Evolutionary conservation across 441 rosid genomes (phyloP).

Genomic region (Jatropha multifida): DNA sequence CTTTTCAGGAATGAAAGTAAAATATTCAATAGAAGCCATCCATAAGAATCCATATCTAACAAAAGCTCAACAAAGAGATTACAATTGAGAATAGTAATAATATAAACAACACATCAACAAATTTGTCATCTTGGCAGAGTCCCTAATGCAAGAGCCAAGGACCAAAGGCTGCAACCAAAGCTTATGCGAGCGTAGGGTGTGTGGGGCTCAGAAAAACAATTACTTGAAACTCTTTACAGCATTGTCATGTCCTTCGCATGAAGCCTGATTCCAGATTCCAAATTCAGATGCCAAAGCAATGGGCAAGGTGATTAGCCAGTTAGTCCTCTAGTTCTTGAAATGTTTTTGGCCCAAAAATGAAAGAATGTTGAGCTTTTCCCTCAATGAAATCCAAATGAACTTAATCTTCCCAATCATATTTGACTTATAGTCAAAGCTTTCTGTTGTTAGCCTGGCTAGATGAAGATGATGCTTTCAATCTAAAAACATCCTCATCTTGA

Average conservation of each 20-base stretch:
- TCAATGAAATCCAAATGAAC: slow-evolving; percentile 18
- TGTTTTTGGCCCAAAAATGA: slow-evolving; percentile 41
- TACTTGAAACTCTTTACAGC: slow-evolving; percentile 24
- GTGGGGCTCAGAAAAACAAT: background rate
- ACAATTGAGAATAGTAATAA: slow-evolving; percentile 13
- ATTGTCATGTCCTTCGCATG: slow-evolving; percentile 17
- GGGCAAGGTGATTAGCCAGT: slow-evolving; percentile 23
- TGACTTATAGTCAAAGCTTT: slow-evolving; percentile 38
- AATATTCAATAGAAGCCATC: slow-evolving; percentile 22
- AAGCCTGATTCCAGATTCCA: slow-evolving; percentile 21
- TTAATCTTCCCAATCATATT: slow-evolving; percentile 18
- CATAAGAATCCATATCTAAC: slow-evolving; percentile 15
- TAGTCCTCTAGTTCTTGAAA: slow-evolving; percentile 10
- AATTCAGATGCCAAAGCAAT: slow-evolving; percentile 16
- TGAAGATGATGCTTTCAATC: slow-evolving; percentile 52
- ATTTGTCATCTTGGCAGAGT: slow-evolving; percentile 11
- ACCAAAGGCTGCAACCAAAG: slow-evolving; percentile 12
- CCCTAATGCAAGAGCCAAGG: slow-evolving; percentile 21
- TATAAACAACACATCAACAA: slow-evolving; percentile 19
- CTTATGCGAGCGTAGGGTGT: background rate
- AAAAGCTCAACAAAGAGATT: slow-evolving; percentile 11
- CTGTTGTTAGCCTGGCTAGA: slow-evolving; percentile 42
- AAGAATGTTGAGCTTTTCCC: slow-evolving; percentile 38
- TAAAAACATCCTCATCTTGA: slow-evolving; percentile 47
- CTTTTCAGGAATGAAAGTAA: background rate